Percentiles rank a stretch among this genome's conserved stretches.
Conservation (phyloP, 345 rosid species). For the Diplotaxis tenuifolia region DNA sequence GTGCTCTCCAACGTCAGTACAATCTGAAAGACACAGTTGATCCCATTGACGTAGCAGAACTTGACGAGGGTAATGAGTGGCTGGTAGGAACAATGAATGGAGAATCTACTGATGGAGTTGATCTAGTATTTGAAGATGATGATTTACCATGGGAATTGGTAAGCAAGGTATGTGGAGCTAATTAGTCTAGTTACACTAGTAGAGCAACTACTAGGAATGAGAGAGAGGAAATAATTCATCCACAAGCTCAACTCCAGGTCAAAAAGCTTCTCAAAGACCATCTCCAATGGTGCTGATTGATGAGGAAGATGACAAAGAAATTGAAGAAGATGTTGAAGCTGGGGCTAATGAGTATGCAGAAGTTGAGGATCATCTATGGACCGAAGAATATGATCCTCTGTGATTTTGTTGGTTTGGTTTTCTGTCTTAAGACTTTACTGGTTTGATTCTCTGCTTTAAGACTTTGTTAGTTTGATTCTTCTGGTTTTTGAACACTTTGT, state of each 20-base stretch:
- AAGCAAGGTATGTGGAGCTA: not conserved
- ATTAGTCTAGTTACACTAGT: not conserved
- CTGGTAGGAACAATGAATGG: not conserved
- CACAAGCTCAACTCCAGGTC: not conserved
- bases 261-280: not conserved
- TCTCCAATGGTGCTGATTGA: not conserved
- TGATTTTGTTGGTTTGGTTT: not conserved
- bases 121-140: not conserved
- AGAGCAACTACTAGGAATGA: not conserved
- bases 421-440: not conserved
- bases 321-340: not conserved
- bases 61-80: not conserved
- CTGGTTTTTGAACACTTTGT: not conserved
- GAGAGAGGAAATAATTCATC: not conserved
- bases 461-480: too few species aligned
- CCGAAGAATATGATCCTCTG: not conserved
- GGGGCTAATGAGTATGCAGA: not conserved
- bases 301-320: not conserved
- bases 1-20: not conserved
- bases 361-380: not conserved
- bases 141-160: not conserved
- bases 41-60: not conserved
- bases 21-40: not conserved
- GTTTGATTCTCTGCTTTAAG: too few species aligned
- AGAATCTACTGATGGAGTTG: not conserved